phyloP scores from a whole-genome alignment of 2,329 filamentous ascomycete genomes.

The Cladosporium sp. region DNA sequence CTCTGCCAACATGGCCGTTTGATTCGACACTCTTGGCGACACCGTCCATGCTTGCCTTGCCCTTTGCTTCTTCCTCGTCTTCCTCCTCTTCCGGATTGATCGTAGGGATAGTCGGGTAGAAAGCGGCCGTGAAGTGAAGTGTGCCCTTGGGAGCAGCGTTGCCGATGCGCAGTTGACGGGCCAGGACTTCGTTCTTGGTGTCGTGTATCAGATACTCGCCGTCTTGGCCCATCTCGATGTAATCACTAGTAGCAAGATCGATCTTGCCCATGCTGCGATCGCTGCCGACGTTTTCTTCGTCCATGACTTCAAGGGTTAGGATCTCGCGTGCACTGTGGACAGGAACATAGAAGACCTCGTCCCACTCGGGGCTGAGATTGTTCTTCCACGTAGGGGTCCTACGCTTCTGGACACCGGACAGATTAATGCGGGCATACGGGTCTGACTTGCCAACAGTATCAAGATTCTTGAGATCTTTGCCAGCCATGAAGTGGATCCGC shows the following conservation, averaged over 20 bases:
- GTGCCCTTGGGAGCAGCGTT: constrained; percentile 72
- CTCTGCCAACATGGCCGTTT: constrained; percentile 3
- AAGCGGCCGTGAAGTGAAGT: constrained; percentile 77
- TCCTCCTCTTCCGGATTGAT: constrained; percentile 86
- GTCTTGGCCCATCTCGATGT: constrained; percentile 69
- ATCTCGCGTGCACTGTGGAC: constrained; percentile 81
- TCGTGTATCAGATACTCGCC: constrained; percentile 80
- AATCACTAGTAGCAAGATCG: constrained; percentile 74
- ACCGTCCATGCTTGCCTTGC: constrained; percentile 18
- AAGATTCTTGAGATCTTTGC: constrained; percentile 78
- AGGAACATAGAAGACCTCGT: constrained; percentile 91
- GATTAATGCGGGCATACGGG: constrained; percentile 81
- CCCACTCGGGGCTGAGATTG: constrained; percentile 91
- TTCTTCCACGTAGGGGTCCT: constrained; percentile 95
- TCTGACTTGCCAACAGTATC: constrained; percentile 97
- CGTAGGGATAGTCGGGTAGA: constrained; percentile 85
- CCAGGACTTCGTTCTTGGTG: constrained; percentile 59
- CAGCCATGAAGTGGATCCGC: constrained; percentile 85
- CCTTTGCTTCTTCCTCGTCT: constrained; percentile 33
- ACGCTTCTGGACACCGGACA: constrained; percentile 86
- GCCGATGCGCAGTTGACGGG: constrained; percentile 68
- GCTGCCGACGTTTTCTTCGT: constrained; percentile 85
- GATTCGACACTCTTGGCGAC: constrained; percentile 17
- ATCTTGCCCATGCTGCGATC: constrained; percentile 81
- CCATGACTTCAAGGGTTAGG: constrained; percentile 90